Evolutionary conservation across 139 green algal genomes (phyloP), one percentile per base, ranked within the genome.

Genomic region (Chlorella sp.): DNA sequence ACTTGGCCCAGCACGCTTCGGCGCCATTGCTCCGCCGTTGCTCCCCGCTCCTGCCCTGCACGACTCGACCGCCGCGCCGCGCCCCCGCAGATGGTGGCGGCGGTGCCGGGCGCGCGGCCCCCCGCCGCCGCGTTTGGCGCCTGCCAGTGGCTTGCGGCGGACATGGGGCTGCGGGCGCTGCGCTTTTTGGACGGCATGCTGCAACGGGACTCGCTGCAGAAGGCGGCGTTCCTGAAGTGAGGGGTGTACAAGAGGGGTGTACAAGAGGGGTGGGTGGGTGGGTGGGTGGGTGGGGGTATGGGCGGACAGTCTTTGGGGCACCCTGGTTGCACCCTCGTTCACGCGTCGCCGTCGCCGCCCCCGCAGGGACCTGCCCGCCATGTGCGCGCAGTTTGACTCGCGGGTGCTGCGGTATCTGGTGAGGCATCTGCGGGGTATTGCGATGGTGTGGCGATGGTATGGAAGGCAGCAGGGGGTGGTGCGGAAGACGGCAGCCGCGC

Each of bases 131-230:
- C 82, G 9, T 84, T 95, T 55, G 48, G 80, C 4, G 64, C 51
- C 41, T 79, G 74, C 41, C 65, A 74, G 60, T 95, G 83, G 65
- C 93, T 95, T 59, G 76, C 87, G 77, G 71, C 63, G 0, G 64
- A 80, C 25, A 45, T 80, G 31, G 35, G 64, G 60, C 64, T 79
- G 41, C 63, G 64, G 7, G 64, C 64, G 41, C 59, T 82, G 51
- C 80, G 87, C 55, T 97, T 97, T 71, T 80, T 97, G 59, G 93
- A 97, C 76, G 83, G 72, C 56, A 84, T 97, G 48, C 68, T 97
- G 48, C 90, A 95, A 79, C 81, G 86, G 8, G 90, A 95, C 41
- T 67, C 61, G 25, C 48, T 83, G 23, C 87, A 95, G 68, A 93
- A 93, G 79, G 87, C 87, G 8, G 84, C 81, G 29, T 95, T 96